Base-by-base conservation (phyloP, 306 rosid species). In the Vigna trinervia region DNA sequence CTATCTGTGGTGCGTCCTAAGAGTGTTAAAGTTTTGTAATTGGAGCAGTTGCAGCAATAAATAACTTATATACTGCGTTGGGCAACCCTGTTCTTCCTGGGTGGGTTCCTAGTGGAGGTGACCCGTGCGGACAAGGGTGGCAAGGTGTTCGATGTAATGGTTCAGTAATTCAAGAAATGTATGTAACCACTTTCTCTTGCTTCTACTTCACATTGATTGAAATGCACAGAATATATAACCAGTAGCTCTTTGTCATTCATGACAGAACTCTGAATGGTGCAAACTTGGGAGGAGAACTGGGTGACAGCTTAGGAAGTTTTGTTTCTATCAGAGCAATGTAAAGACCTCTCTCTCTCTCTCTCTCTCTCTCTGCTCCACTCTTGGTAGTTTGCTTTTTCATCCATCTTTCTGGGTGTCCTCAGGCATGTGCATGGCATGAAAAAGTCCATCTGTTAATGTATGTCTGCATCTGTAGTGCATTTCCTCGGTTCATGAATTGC, bases 101-200 rank as follows among this genome's bases (percentile, higher is more conserved):
- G 82, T 94, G 98, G 98, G 87, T 88, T 75, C 70, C 92, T 12
- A 78, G 73, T 75, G 98, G 80, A 6, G 97, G 96, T 78, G 98
- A 94, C 84, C 98, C 98, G 0, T 94, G 98, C 5, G 98, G 97
- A 54, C 89, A 94, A 71, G 86, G 73, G 12, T 94, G 97, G 98
- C 98, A 94, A 81, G 98, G 98, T n/a, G 87, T 94, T 77, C 83
- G 28, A 26, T 94, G 98, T 71, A 87, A 90, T 22, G 88, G 85
- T 66, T 79, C 94, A 62, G 43, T 39, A 64, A 94, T 92, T 78
- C 75, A 83, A 82, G 67, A 28, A 80, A 90, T 94, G 98, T 94
- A 86, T 34, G 96, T 60, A 71, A 60, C 22, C 71, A 51, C 76
- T 67, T 45, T 50, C 70, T 68, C 70, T 81, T 23, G 58, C 15